Evolutionary conservation across 2,329 filamentous ascomycete genomes (phyloP).

Genomic region (Mycosphaerella sp.): DNA sequence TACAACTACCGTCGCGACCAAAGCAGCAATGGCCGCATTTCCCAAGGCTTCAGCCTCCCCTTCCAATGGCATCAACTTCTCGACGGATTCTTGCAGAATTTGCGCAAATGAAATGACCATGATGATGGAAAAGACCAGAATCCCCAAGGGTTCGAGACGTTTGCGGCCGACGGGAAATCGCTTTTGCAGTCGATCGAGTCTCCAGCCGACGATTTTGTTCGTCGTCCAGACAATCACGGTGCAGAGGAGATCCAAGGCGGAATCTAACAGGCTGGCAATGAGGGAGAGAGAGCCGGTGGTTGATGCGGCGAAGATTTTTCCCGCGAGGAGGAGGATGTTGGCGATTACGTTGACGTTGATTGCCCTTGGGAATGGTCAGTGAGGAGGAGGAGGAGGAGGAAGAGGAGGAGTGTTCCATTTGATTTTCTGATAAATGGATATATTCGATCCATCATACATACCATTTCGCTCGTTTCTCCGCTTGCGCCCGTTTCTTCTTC

Average conservation of each 20-base stretch:
- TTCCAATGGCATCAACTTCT: constrained; percentile 48
- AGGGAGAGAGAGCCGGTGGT: constrained; percentile 55
- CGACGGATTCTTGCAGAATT: constrained; percentile 55
- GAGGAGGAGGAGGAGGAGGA: too few relatives aligned
- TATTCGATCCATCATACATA: neutral
- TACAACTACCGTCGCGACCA: constrained; percentile 52
- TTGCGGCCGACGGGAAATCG: constrained; percentile 53
- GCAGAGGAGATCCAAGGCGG: constrained; percentile 54
- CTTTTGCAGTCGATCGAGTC: constrained; percentile 44
- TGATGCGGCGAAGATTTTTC: constrained; percentile 51
- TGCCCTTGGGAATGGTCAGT: constrained; percentile 29
- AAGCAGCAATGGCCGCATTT: constrained; percentile 50
- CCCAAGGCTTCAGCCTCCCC: constrained; percentile 47
- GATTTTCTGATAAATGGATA: too few relatives aligned
- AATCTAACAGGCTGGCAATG: constrained; percentile 56
- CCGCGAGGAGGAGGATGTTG: constrained; percentile 51
- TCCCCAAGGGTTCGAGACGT: constrained; percentile 55
- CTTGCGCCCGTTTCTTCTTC: constrained; percentile 43
- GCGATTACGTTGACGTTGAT: constrained; percentile 57
- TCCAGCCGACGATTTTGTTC: constrained; percentile 54
- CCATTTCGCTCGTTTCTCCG: constrained; percentile 47
- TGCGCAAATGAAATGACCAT: constrained; percentile 59
- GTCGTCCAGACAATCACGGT: constrained; percentile 57
- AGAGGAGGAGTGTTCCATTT: too few relatives aligned
- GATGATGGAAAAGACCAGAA: constrained; percentile 57